Base-by-base conservation (phyloP, 1,284 basidiomycete genomes). In the Peniophora sp. region DNA sequence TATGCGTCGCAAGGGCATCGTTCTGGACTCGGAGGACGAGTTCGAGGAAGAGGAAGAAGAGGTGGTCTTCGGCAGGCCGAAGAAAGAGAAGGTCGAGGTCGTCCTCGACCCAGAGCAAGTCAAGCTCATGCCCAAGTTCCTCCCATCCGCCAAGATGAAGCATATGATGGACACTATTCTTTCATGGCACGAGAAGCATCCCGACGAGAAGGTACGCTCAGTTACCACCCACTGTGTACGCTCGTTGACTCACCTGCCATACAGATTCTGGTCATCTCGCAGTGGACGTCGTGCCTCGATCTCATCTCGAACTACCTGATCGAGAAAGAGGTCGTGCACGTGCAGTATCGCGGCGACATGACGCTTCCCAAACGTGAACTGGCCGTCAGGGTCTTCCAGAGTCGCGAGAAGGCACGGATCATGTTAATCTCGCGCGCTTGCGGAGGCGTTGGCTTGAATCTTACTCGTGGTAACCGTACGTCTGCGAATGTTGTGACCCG, bases 71-170 rank as follows among this genome's bases (percentile, higher is more conserved):
- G 75, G 72, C 51, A 57, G 59, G 18, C 17, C 17, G 36, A 67
- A 64, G 56, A 58, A 54, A 24, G 27, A 32, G 27, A 32, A 32
- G 27, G 52, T 50, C 18, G 34, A 24, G n/a, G 37, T 52, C 24
- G 56, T 55, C 17, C 36, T 62, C 9, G 52, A 63, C 1, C 56
- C 60, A 18, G 66, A 62, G 8, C 59, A 55, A 49, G 56, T 75
- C 49, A 70, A 73, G 54, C 54, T 69, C 20, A 69, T 76, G 67
- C 68, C 74, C 3, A 63, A 64, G 32, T 79, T 81, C 63, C 58
- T 81, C 37, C 78, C 79, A 0, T 81, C 79, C 3, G 80, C 77
- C 1, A 83, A 83, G 69, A 80, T 82, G 79, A 81, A 80, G 77
- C 68, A 67, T 44, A 81, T 81, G 79, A 82, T 82, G 76, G 67